phyloP scores from a whole-genome alignment of 306 rosid species.

The Comarum palustre region DNA sequence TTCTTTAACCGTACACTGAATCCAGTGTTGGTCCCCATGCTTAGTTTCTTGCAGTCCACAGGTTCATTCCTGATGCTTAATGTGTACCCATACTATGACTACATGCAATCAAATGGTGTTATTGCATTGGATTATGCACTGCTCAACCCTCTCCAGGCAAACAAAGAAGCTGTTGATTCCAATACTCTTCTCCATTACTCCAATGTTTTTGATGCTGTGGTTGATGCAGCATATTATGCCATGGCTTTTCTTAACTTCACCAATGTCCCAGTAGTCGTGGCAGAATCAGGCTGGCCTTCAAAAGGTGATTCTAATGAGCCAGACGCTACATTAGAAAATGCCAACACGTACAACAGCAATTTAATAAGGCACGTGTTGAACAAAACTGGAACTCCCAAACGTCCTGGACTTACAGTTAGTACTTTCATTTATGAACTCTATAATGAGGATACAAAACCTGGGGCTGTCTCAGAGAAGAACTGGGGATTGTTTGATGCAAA shows the following conservation, averaged over 20 bases:
- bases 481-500: slow-evolving; percentile 74
- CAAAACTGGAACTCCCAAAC: slow-evolving; percentile 80
- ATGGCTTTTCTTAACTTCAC: slow-evolving; percentile 74
- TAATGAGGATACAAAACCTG: slow-evolving; percentile 63
- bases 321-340: slow-evolving; percentile 74
- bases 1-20: slow-evolving; percentile 65
- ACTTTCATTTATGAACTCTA: slow-evolving; percentile 78
- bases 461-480: slow-evolving; percentile 65
- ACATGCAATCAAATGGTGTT: slow-evolving; percentile 74
- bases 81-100: slow-evolving; percentile 78
- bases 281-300: slow-evolving; percentile 88
- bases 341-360: slow-evolving; percentile 81
- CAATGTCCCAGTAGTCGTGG: slow-evolving; percentile 62
- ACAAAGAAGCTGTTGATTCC: slow-evolving; percentile 84
- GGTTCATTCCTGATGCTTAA: slow-evolving; percentile 70
- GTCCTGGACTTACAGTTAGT: slow-evolving; percentile 64
- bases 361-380: slow-evolving; percentile 67
- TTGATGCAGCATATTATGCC: slow-evolving; percentile 74
- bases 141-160: slow-evolving; percentile 60
- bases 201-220: slow-evolving; percentile 80
- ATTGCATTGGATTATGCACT: slow-evolving; percentile 79
- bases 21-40: slow-evolving; percentile 66
- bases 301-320: slow-evolving; percentile 64
- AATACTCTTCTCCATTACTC: slow-evolving; percentile 76
- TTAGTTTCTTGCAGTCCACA: slow-evolving; percentile 70